Conservation (phyloP, 1,284 basidiomycete genomes). For the Amylostereum areolatum region DNA sequence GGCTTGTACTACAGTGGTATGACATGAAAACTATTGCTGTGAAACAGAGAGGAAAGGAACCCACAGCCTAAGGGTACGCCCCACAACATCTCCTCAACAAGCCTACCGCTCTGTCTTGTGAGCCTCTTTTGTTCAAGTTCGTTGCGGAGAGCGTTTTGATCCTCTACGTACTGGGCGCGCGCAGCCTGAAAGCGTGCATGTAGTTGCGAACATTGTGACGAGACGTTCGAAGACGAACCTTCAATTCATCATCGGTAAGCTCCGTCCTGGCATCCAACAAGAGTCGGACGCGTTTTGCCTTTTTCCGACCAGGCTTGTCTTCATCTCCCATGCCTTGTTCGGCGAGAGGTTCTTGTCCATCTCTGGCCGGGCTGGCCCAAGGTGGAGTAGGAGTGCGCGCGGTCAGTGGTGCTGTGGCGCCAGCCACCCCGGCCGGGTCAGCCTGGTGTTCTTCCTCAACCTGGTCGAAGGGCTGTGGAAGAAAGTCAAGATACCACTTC, state of each 20-base stretch:
- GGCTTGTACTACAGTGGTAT: constrained; percentile 46
- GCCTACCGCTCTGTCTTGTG: constrained; percentile 47
- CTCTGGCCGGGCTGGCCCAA: constrained; percentile 3
- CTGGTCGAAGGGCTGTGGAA: too few species aligned
- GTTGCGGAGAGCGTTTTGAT: constrained; percentile 47
- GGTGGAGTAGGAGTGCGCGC: constrained; percentile 11
- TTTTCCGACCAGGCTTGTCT: too few species aligned
- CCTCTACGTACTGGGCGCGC: constrained; percentile 60
- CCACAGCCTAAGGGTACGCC: constrained; percentile 60
- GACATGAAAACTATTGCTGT: constrained; percentile 3
- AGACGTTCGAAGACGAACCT: constrained; percentile 44
- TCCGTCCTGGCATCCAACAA: constrained; percentile 64
- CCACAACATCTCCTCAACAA: constrained; percentile 62
- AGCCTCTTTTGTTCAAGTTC: constrained; percentile 45
- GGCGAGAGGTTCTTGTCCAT: not conserved
- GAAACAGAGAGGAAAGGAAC: constrained; percentile 16
- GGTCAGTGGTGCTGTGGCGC: too few species aligned
- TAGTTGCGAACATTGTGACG: too few species aligned
- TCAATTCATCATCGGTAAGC: constrained; percentile 72
- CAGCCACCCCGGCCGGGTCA: too few species aligned
- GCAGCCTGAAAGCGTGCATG: constrained; percentile 46
- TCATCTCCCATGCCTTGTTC: too few species aligned
- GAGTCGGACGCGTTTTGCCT: constrained; percentile 29
- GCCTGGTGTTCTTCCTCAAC: too few species aligned
- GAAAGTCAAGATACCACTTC: too few species aligned